Conservation (phyloP, 371 early-diverging fungal genomes). For the Mortierella polycephala region DNA sequence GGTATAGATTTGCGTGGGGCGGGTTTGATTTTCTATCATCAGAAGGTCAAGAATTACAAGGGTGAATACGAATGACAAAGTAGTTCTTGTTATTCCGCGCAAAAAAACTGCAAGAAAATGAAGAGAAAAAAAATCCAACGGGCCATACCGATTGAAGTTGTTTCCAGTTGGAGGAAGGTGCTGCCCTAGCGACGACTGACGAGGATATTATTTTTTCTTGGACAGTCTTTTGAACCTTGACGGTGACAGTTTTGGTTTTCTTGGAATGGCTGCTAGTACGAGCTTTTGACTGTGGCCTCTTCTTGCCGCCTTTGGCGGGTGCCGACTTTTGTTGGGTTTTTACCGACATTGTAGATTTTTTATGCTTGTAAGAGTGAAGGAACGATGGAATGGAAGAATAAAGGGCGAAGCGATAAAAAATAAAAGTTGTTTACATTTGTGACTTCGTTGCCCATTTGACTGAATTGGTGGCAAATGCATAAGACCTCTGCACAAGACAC, state of each 20-base stretch:
- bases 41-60: not conserved
- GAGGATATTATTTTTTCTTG: constrained; percentile 24
- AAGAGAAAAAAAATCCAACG: constrained; percentile 15
- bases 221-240: constrained; percentile 8
- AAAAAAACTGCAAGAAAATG: not conserved
- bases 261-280: constrained; percentile 4
- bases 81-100: not conserved
- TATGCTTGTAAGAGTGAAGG: not conserved
- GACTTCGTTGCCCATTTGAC: not conserved
- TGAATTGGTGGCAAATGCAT: constrained; percentile 3
- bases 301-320: constrained; percentile 18
- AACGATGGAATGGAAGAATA: not conserved
- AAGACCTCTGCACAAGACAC: too few species aligned
- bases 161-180: constrained; percentile 70
- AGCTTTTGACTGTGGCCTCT: constrained; percentile 13
- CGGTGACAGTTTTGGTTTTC: constrained; percentile 12
- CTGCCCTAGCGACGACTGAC: constrained; percentile 46
- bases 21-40: constrained; percentile 43
- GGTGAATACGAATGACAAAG: not conserved
- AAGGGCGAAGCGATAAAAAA: constrained; percentile 3
- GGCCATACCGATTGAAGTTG: constrained; percentile 42
- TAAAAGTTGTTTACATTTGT: constrained; percentile 2
- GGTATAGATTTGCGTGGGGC: constrained; percentile 39
- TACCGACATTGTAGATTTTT: constrained; percentile 14
- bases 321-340: constrained; percentile 15